These are phyloP conservation scores for Prototheca cutis DNA, from an alignment of 163 green algal species.

Conservation along the genomic window DNA sequence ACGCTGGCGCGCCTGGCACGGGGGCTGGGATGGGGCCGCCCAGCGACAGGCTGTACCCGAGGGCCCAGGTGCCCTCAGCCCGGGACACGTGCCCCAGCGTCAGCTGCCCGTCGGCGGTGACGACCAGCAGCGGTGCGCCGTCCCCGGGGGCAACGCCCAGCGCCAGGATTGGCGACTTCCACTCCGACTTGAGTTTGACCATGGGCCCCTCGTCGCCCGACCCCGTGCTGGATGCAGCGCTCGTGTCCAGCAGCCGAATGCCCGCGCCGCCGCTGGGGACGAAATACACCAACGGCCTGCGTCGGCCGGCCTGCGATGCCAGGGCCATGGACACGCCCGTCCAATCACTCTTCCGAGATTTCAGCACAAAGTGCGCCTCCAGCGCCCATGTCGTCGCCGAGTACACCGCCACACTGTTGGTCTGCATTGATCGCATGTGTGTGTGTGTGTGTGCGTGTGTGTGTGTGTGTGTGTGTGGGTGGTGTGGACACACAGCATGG, in stretches of 20 bases:
- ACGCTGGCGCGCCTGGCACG: not conserved
- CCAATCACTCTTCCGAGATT: not conserved
- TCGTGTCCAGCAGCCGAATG: slow-evolving; percentile 1
- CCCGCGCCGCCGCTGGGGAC: slow-evolving; percentile 1
- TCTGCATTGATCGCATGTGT: too few relatives aligned
- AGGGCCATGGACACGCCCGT: not conserved
- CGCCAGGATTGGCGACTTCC: slow-evolving; percentile 49
- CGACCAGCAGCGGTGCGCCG: slow-evolving; percentile 6
- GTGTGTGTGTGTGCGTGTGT: too few relatives aligned
- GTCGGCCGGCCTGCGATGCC: slow-evolving; percentile 10
- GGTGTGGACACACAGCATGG: too few relatives aligned
- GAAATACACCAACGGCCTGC: slow-evolving; percentile 20
- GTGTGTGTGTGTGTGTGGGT: too few relatives aligned
- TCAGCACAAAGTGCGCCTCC: not conserved
- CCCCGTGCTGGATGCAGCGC: not conserved
- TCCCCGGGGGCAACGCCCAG: slow-evolving; percentile 34
- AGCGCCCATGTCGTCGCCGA: not conserved
- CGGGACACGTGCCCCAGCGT: not conserved
- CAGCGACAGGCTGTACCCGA: not conserved
- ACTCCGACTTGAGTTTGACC: slow-evolving; percentile 47
- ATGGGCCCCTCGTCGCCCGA: not conserved
- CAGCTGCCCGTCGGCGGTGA: not conserved
- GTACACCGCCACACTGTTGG: not conserved
- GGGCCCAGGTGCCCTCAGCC: not conserved
- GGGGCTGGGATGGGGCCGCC: not conserved